Percentiles rank a stretch among this genome's conserved stretches.
phyloP scores from a whole-genome alignment of 805 yeast genomes.

The Sugiyamaella smithiae region DNA sequence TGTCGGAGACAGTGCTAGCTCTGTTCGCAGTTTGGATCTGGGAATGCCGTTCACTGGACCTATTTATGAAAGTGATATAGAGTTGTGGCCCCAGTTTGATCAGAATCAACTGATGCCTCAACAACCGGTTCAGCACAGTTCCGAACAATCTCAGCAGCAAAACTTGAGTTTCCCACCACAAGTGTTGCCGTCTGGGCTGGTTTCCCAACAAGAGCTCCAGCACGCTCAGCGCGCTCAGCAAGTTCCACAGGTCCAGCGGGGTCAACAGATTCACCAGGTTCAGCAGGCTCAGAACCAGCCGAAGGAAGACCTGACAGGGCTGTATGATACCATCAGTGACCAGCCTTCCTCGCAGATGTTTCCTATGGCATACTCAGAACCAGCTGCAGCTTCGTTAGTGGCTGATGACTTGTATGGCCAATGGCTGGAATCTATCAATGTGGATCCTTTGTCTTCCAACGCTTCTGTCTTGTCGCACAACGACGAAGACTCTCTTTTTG shows the following conservation, averaged over 20 bases:
- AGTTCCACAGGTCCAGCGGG: not conserved
- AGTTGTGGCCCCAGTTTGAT: conserved; percentile 33
- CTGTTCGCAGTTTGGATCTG: conserved; percentile 47
- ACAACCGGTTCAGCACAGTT: too few relatives aligned
- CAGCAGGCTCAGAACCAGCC: too few relatives aligned
- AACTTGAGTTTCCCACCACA: not conserved
- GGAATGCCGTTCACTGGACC: conserved; percentile 98
- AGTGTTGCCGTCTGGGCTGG: not conserved
- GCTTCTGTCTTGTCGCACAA: not conserved
- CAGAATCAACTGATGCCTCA: too few relatives aligned
- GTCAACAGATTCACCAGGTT: not conserved
- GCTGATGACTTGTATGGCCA: not conserved
- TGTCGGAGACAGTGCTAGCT: conserved; percentile 1
- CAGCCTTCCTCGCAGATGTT: not conserved
- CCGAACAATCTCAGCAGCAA: too few relatives aligned
- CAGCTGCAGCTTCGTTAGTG: not conserved
- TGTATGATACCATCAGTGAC: not conserved
- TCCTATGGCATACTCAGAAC: conserved; percentile 1
- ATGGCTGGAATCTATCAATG: not conserved
- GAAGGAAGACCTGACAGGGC: too few relatives aligned
- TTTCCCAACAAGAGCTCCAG: not conserved
- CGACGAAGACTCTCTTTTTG: conserved; percentile 1
- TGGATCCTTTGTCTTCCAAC: not conserved
- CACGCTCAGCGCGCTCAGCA: not conserved
- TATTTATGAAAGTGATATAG: conserved; percentile 98